Percentiles rank a stretch among this genome's conserved stretches.
Evolutionary conservation across 352 stramenopile species (phyloP).

Genomic region (Phytophthora cryptogea): DNA sequence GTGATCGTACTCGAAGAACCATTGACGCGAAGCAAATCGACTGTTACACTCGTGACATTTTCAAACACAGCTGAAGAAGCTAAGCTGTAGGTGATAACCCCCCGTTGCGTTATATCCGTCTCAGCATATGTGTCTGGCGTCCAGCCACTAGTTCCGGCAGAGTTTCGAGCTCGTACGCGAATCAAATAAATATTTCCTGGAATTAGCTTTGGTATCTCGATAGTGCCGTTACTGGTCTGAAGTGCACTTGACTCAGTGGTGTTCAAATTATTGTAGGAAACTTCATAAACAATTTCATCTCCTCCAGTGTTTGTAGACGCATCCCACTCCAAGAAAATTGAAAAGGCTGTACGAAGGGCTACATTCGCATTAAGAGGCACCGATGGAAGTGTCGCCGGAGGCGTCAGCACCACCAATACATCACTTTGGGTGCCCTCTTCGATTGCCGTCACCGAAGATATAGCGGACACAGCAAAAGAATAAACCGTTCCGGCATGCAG

Average conservation of each 20-base stretch:
- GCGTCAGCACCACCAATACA: constrained; percentile 28
- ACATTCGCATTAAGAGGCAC: constrained; percentile 40
- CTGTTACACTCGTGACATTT: constrained; percentile 35
- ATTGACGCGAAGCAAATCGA: constrained; percentile 51
- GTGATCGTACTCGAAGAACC: constrained; percentile 49
- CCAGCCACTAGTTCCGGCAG: constrained; percentile 45
- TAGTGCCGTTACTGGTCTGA: not conserved
- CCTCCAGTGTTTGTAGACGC: constrained; percentile 47
- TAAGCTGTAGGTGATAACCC: constrained; percentile 34
- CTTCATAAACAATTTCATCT: constrained; percentile 38
- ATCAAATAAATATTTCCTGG: constrained; percentile 45
- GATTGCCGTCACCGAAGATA: constrained; percentile 32
- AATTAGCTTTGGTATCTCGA: constrained; percentile 33
- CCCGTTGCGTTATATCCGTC: constrained; percentile 56
- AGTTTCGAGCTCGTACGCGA: constrained; percentile 42
- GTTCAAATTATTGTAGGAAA: constrained; percentile 31
- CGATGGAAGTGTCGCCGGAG: constrained; percentile 40
- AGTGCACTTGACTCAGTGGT: not conserved
- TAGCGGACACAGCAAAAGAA: constrained; percentile 34
- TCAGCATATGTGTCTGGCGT: constrained; percentile 21
- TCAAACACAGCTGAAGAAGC: constrained; percentile 40
- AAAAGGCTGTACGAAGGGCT: constrained; percentile 26
- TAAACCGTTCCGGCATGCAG: constrained; percentile 42
- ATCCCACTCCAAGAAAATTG: constrained; percentile 46
- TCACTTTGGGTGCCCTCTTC: constrained; percentile 44